Percentiles rank a stretch among this genome's conserved stretches.
These are phyloP conservation scores for Naganishia albida DNA, from an alignment of 1,284 basidiomycete species.

Conservation along the genomic window DNA sequence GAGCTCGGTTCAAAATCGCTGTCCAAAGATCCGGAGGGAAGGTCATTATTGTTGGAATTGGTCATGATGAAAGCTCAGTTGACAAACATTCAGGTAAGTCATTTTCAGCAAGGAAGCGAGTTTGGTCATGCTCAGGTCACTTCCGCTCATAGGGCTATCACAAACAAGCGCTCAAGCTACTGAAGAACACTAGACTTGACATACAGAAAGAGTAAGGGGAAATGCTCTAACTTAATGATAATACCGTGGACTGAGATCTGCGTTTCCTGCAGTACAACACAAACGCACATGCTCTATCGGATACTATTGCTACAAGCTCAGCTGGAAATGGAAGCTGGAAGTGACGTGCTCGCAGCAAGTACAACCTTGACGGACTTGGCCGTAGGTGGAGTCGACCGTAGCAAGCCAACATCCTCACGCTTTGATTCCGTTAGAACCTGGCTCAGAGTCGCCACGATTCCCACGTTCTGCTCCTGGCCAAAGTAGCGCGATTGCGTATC, in stretches of 20 bases:
- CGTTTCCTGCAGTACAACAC: slow-evolving; percentile 5
- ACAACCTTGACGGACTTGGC: slow-evolving; percentile 21
- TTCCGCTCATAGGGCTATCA: slow-evolving; percentile 11
- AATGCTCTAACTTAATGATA: background rate
- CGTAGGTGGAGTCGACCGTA: background rate
- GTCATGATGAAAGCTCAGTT: slow-evolving; percentile 29
- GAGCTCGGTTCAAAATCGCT: slow-evolving; percentile 19
- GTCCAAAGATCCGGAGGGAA: slow-evolving; percentile 24
- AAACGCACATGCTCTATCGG: slow-evolving; percentile 27
- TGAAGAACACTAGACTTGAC: slow-evolving; percentile 16
- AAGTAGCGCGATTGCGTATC: slow-evolving; percentile 20
- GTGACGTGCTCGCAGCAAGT: slow-evolving; percentile 25
- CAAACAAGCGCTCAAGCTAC: slow-evolving; percentile 21
- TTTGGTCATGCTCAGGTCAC: background rate
- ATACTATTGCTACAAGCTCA: slow-evolving; percentile 23
- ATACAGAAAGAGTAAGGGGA: slow-evolving; percentile 31
- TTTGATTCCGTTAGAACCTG: slow-evolving; percentile 1
- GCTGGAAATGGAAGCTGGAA: slow-evolving; percentile 27
- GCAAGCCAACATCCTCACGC: background rate
- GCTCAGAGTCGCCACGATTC: slow-evolving; percentile 24
- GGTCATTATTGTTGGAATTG: slow-evolving; percentile 27
- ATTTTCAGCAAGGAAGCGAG: background rate
- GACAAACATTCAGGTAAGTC: slow-evolving; percentile 29
- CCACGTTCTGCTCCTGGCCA: slow-evolving; percentile 23
- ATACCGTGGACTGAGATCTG: background rate